Evolutionary conservation across 2,329 filamentous ascomycete species (phyloP), one percentile per base, ranked within the genome.

Genomic region (Fusarium burgessii): DNA sequence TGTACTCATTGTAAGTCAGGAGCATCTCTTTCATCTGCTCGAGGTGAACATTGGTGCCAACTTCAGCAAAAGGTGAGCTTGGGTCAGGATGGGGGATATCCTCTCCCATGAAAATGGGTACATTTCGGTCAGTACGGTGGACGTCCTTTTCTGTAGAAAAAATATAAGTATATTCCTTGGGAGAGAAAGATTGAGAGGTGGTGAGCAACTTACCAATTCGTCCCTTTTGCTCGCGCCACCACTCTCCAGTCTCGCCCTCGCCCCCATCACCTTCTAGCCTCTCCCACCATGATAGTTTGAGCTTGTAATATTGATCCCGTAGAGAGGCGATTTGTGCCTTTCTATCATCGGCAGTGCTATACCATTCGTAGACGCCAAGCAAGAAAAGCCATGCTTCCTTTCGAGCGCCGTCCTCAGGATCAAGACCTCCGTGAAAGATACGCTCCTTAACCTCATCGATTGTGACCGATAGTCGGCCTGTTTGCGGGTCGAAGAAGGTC

Each of bases 11-110:
- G 81, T 99, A 99, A 0, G 96, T 98, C 20, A 99, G 87, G 1
- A 99, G 90, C 93, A 99, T 97, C 79, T 99, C 96, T 83, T 99
- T 99, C 89, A 99, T 93, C 83, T 99, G 96, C 82, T 99, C 96
- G 70, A 99, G 88, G 80, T 99, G 96, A 9, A 98, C 95, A 76
- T 99, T 99, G 49, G 96, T 99, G 69, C 96, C 96, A 7, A 91
- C 89, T 46, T 95, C 93, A 15, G 95, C 93, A 80, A 98, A 99
- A 1, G 96, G 95, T 1, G 95, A 98, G 68, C 95, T 93, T 0
- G 96, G 96, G 76, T 99, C 96, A 0, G 96, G 97, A 78, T 99
- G 96, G 11, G 96, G 95, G 42, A 94, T 97, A 77, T 98, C 96
- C 81, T 99, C 96, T 68, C 96, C 96, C 12, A 93, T 92, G 79